phyloP scores from a whole-genome alignment of 225 moss, liverwort and hornwort species.

The Antitrichia curtipendula region DNA sequence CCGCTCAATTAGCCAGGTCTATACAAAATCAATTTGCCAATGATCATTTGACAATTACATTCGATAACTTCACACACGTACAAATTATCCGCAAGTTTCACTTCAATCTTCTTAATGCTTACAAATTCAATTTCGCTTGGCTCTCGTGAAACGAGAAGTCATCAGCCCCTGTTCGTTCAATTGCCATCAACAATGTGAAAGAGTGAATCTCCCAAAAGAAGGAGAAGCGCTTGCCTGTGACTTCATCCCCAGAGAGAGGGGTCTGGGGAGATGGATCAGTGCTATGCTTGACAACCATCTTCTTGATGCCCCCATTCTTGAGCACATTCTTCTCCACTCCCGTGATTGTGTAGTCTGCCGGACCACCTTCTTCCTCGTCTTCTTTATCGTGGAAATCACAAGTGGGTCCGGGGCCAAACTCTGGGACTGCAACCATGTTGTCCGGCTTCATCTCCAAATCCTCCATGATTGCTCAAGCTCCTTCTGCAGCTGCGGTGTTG shows the following conservation, averaged over 20 bases:
- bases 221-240: slow-evolving; percentile 35
- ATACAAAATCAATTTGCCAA: background rate
- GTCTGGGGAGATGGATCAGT: slow-evolving; percentile 52
- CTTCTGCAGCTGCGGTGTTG: background rate
- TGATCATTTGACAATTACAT: background rate
- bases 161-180: background rate
- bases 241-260: slow-evolving; percentile 70
- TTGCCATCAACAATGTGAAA: background rate
- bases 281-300: slow-evolving; percentile 52
- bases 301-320: slow-evolving; percentile 69
- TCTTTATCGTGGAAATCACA: slow-evolving; percentile 19
- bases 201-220: background rate
- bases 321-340: slow-evolving; percentile 68
- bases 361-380: slow-evolving; percentile 10
- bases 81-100: background rate
- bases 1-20: background rate
- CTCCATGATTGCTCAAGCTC: slow-evolving; percentile 1
- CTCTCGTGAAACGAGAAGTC: background rate
- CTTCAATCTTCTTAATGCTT: background rate
- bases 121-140: background rate
- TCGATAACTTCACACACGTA: background rate
- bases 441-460: background rate
- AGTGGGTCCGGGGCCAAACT: background rate
- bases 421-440: background rate
- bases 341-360: background rate